phyloP scores from a whole-genome alignment of 768 basidiomycete genomes.

The Phanerochaete sordida region DNA sequence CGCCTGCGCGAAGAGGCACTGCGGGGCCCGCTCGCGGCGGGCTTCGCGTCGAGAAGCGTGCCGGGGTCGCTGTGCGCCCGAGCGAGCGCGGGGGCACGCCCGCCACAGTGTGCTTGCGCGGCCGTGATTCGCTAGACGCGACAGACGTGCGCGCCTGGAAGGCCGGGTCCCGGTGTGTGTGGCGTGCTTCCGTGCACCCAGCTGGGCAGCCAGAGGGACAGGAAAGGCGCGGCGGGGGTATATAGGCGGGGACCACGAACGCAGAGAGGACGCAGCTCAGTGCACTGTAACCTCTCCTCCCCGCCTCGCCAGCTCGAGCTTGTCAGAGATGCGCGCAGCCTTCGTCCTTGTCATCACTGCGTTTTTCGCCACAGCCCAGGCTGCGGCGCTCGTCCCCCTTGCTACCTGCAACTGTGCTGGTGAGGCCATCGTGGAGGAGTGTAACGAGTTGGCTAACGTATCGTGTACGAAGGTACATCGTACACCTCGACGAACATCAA shows the following conservation, averaged over 20 bases:
- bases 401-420: conserved; percentile 21
- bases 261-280: background rate
- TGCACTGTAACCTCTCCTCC: background rate
- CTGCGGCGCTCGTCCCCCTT: conserved; percentile 11
- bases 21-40: too few species aligned
- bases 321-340: background rate
- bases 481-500: conserved; percentile 19
- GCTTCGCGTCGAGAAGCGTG: too few species aligned
- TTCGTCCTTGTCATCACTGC: conserved; percentile 8
- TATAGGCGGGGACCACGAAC: background rate
- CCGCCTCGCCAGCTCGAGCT: background rate
- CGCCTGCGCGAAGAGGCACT: too few species aligned
- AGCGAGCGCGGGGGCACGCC: too few species aligned
- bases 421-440: background rate
- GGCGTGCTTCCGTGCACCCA: too few species aligned
- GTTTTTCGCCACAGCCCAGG: conserved; percentile 8
- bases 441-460: too few species aligned
- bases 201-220: background rate
- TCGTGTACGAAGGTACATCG: conserved; percentile 12
- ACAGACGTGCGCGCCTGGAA: too few species aligned
- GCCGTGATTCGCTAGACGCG: too few species aligned
- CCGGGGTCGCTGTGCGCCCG: too few species aligned
- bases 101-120: too few species aligned
- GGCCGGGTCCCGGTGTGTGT: too few species aligned
- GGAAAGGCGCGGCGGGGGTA: background rate